Evolutionary conservation across 352 stramenopile genomes (phyloP).

Genomic region (Globisporangium solare): DNA sequence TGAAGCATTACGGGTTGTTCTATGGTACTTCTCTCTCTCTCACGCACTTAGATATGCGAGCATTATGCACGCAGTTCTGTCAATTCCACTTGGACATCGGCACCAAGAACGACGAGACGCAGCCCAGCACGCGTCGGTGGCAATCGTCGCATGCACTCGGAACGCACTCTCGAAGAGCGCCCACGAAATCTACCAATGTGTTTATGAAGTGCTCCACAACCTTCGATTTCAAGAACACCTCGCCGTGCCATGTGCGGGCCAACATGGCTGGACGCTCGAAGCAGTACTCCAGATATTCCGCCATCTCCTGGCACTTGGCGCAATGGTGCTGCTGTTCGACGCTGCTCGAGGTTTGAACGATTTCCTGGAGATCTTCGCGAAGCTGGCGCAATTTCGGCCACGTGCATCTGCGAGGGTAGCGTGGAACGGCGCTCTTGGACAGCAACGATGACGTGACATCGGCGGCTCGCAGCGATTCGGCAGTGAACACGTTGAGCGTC

Average conservation of each 20-base stretch:
- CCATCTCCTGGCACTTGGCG: background rate
- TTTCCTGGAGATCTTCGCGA: background rate
- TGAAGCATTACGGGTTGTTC: too few relatives aligned
- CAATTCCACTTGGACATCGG: background rate
- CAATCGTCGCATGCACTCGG: background rate
- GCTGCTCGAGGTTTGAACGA: too few relatives aligned
- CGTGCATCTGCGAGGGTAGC: background rate
- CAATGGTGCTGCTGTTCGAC: background rate
- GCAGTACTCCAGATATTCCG: conserved; percentile 3
- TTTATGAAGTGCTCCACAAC: conserved; percentile 1
- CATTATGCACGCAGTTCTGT: background rate
- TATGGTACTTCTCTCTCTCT: too few relatives aligned
- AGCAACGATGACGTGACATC: background rate
- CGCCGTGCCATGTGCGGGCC: conserved; percentile 1
- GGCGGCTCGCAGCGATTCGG: background rate
- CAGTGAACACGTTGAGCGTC: conserved; percentile 2
- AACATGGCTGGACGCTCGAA: conserved; percentile 5
- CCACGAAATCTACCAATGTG: background rate
- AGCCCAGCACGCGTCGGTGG: background rate
- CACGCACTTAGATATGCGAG: too few relatives aligned
- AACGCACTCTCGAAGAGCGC: too few relatives aligned
- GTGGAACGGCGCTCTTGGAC: background rate
- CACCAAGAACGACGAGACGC: background rate
- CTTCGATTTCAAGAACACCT: background rate
- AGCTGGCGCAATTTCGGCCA: background rate